Evolutionary conservation across 192 early-diverging fungal genomes (phyloP).

Genomic region (Backusella westeae): DNA sequence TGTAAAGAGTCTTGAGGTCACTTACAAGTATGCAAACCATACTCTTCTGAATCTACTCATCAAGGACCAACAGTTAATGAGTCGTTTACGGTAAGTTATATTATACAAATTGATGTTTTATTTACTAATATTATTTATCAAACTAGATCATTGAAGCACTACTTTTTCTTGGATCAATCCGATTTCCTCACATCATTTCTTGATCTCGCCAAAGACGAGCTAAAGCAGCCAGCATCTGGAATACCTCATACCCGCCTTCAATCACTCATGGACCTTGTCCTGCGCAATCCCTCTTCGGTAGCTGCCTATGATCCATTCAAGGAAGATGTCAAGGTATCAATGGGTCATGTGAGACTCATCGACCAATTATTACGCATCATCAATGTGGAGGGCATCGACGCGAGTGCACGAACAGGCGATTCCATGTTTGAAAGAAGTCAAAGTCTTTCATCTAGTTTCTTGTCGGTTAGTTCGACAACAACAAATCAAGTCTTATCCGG

Average conservation of each 20-base stretch:
- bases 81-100: constrained; percentile 56
- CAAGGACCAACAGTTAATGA: constrained; percentile 74
- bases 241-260: constrained; percentile 73
- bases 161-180: constrained; percentile 89
- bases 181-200: constrained; percentile 95
- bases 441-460: neutral
- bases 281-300: constrained; percentile 85
- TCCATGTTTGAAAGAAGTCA: constrained; percentile 5
- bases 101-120: neutral
- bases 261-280: constrained; percentile 82
- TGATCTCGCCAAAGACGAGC: constrained; percentile 78
- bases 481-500: constrained; percentile 39
- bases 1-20: constrained; percentile 76
- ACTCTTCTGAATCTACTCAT: constrained; percentile 79
- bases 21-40: constrained; percentile 87
- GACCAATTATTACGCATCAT: constrained; percentile 75
- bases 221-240: constrained; percentile 68
- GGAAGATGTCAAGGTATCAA: constrained; percentile 81
- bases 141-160: constrained; percentile 84
- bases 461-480: neutral
- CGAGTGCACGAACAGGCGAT: neutral
- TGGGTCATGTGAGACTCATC: constrained; percentile 59
- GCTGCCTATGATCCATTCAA: constrained; percentile 78
- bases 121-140: neutral
- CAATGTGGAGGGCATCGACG: constrained; percentile 58